A percentile compares a stretch with the other conserved stretches of the same genome.
phyloP scores from a whole-genome alignment of 805 yeast genomes.

The Kazachstania africana region DNA sequence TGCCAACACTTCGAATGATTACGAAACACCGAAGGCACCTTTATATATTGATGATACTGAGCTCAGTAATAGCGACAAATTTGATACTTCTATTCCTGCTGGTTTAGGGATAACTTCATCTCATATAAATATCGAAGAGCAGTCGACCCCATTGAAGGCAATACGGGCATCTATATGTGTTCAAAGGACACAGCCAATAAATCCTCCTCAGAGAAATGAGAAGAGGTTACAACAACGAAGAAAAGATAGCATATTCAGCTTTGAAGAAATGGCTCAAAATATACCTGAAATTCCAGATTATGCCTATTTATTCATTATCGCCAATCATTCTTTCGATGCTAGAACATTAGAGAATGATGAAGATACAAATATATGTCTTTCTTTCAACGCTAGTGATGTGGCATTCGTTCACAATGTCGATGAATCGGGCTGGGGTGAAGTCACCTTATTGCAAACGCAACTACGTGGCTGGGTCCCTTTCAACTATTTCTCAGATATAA shows the following conservation, averaged over 20 bases:
- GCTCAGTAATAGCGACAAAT: too few relatives aligned
- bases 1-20: not conserved
- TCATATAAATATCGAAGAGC: not conserved
- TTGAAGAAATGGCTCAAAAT: not conserved
- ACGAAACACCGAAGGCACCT: not conserved
- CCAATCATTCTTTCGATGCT: constrained; percentile 49
- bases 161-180: constrained; percentile 13
- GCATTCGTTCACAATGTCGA: constrained; percentile 73
- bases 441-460: constrained; percentile 50
- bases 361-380: constrained; percentile 62
- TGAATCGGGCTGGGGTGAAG: constrained; percentile 84
- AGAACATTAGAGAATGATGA: constrained; percentile 47
- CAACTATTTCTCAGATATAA: constrained; percentile 50
- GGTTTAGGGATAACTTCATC: not conserved
- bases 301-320: constrained; percentile 39
- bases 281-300: constrained; percentile 2
- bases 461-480: constrained; percentile 80
- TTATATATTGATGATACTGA: not conserved
- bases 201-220: not conserved
- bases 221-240: constrained; percentile 1
- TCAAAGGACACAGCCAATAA: not conserved
- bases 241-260: constrained; percentile 2
- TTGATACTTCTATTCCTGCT: not conserved
- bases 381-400: constrained; percentile 56
- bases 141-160: constrained; percentile 10